Evolutionary conservation across 2,329 filamentous ascomycete species (phyloP), one percentile per base, ranked within the genome.

Genomic region (Blastomyces percursus): DNA sequence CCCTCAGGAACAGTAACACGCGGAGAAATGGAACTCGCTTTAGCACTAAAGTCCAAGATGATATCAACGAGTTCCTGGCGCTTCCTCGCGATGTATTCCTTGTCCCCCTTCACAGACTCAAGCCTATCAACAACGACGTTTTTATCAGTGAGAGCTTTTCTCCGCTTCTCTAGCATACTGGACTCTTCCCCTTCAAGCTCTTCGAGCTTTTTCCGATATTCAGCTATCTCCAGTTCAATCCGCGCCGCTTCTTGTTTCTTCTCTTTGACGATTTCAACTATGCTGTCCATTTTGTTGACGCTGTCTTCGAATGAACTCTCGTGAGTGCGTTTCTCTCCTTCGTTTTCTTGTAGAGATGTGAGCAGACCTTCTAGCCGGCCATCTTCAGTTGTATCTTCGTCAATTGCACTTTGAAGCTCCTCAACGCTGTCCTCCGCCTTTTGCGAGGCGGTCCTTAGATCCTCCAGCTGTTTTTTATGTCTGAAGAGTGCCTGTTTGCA

Each of bases 381-480:
- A 70, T 91, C 90, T 61, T 85, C 84, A 2, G 87, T 79, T 59
- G 75, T 77, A 62, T 83, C 80, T 62, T 76, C 77, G 24, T 84
- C 82, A 52, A 86, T 77, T 14, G 82, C 86, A 64, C 89, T 80
- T 65, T 90, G 86, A 48, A 95, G 79, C 54, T 85, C 83, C 61
- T 84, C 82, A 40, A 88, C 79, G 7, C 79, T 77, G 60, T 87
- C 85, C 60, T 87, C 82, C 7, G 86, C 82, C 60, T 78, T 75
- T 64, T 90, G 86, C 42, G 82, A 71, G 2, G 80, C 75, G 48
- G 83, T 74, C 63, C 82, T 81, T 19, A 91, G 73, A n/a, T 77
- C 72, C 55, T 75, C 73, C 42, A 74, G 72, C 30, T 73, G 71
- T 50, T 74, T 78, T 46, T 79, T 77, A 67, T 87, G 82, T 32